Evolutionary conservation across 208 protist genomes (phyloP), one percentile per base, ranked within the genome.

Genomic region (Porcisia hertigi): DNA sequence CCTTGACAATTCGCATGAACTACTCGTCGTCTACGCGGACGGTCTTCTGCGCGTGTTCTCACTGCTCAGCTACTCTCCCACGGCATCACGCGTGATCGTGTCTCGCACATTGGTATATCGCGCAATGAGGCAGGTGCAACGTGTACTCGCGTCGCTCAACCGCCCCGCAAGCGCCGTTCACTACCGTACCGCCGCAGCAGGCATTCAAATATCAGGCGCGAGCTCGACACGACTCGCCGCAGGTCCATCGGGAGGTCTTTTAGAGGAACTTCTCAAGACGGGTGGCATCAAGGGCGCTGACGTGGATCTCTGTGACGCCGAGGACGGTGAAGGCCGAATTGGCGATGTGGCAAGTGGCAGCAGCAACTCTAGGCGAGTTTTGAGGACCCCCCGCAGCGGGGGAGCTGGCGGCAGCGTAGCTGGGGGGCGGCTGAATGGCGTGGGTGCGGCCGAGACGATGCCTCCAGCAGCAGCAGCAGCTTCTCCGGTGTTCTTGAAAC

Each of bases 11-110:
- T 67, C 84, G 53, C 85, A 95, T 69, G 91, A 95, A 79, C 64
- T 95, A 47, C 58, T 92, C 59, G 91, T 90, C 39, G 72, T 84
- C 58, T 95, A 95, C 79, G 86, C 87, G 47, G 91, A 95, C 66
- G 91, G 91, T 58, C 55, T 95, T 69, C 75, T 92, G 74, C 85
- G 91, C 43, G 88, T 85, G 79, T 95, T 91, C 63, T 83, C 87
- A 14, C 69, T 92, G 70, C 57, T 91, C 9, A 86, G 91, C 66
- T 83, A 83, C 58, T 83, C 80, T 75, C 79, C 83, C 57, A 83
- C 85, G 25, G 85, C 91, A 8, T 81, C 91, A 3, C 86, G 88
- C 43, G 54, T 92, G 65, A 83, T 93, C 58, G 89, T 95, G 78
- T 88, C 91, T 3, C 85, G 88, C 45, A 93, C 88, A 73, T 71